Base-by-base conservation (phyloP, 2,329 filamentous ascomycete species). In the Sporothrix sp. region DNA sequence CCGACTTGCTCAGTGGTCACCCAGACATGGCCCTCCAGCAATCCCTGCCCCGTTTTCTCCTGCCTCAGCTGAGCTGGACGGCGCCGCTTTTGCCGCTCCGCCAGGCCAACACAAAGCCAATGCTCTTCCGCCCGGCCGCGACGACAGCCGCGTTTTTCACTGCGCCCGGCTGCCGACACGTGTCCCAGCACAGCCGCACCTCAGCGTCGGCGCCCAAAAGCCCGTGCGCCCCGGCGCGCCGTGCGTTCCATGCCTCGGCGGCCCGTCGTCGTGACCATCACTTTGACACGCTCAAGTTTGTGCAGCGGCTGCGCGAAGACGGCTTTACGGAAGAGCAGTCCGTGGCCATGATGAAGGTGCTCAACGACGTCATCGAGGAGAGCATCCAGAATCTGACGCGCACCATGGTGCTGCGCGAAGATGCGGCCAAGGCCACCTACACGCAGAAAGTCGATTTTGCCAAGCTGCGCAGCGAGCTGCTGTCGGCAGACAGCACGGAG, bases 201-300 rank as follows among this genome's bases (percentile, higher is more conserved):
- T n/a, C n/a, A n/a, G n/a, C n/a, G n/a, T n/a, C n/a, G n/a, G n/a
- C n/a, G n/a, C n/a, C n/a, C n/a, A 20, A 20, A 7, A 11, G 13
- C 20, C 3, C 16, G 9, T 44, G n/a, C n/a, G n/a, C n/a, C n/a
- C n/a, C n/a, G 16, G 13, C 21, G 21, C 35, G 27, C 44, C 49
- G 25, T 20, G 37, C 51, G 0, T 91, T 96, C 65, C 85, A 89
- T 65, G 77, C 81, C 32, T 84, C 87, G 1, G 65, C 78, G 2
- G 61, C 68, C 33, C 76, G 71, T 46, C 64, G 66, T 48, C 79
- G 85, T 57, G 90, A 96, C 61, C 93, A 98, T 67, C 90, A 98
- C 68, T 98, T 98, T 65, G 93, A 98, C 68, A 98, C 93, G 1
- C 78, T 98, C 55, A 96, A 95, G 70, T 95, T 98, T 64, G 90